phyloP scores from a whole-genome alignment of 768 basidiomycete genomes.

The Termitomyces sp. region DNA sequence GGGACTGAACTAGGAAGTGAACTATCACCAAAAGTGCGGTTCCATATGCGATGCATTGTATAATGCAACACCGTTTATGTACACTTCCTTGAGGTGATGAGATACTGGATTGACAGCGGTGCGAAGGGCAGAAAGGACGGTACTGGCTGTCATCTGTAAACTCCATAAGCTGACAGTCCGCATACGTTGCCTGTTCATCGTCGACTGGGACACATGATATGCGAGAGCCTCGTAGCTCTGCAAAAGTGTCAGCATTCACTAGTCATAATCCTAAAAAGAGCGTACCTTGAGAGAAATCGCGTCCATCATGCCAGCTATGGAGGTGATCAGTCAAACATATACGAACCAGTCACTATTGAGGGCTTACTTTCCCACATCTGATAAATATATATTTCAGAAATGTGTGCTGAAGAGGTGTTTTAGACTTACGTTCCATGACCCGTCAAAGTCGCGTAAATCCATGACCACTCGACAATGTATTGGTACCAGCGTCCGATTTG shows the following conservation, averaged over 20 bases:
- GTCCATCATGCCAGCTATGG: conserved; percentile 85
- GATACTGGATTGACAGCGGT: conserved; percentile 70
- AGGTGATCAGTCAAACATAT: background rate
- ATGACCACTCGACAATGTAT: conserved; percentile 88
- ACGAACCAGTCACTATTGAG: background rate
- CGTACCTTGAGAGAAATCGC: conserved; percentile 79
- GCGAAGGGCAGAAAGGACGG: conserved; percentile 74
- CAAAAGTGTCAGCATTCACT: conserved; percentile 1
- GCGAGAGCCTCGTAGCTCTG: conserved; percentile 90
- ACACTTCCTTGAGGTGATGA: conserved; percentile 38
- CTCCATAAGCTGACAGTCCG: conserved; percentile 93
- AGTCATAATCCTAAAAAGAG: background rate
- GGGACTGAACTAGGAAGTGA: background rate
- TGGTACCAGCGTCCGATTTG: conserved; percentile 89
- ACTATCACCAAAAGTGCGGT: conserved; percentile 4
- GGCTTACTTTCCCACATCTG: conserved; percentile 88
- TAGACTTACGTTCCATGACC: conserved; percentile 84
- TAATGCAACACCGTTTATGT: conserved; percentile 26
- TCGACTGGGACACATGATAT: conserved; percentile 87
- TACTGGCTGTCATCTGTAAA: conserved; percentile 86
- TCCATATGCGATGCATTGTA: conserved; percentile 12
- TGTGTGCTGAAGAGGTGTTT: conserved; percentile 1
- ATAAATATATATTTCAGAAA: conserved; percentile 10
- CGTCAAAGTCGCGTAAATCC: conserved; percentile 85
- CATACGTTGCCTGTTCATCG: conserved; percentile 80